Evolutionary conservation across 208 protist genomes (phyloP).

Genomic region (Acanthamoeba pearcei): DNA sequence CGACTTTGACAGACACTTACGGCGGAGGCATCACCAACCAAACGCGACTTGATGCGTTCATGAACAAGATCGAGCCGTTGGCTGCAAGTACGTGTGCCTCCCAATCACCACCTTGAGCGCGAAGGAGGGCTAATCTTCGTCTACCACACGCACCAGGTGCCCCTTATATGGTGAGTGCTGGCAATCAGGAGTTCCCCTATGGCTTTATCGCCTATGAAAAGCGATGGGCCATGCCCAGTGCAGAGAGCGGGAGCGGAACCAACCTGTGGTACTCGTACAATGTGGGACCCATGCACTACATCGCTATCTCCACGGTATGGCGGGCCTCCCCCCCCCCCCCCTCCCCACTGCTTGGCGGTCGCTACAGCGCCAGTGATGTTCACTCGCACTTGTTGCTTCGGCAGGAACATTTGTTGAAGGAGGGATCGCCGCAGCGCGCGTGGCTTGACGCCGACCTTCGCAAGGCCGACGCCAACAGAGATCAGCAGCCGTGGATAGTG

Average conservation of each 20-base stretch:
- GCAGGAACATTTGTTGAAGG: slow-evolving; percentile 27
- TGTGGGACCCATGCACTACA: slow-evolving; percentile 76
- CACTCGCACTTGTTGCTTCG: neutral
- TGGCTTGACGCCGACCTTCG: slow-evolving; percentile 75
- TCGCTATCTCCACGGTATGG: slow-evolving; percentile 74
- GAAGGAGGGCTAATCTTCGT: neutral
- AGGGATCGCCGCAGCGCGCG: neutral
- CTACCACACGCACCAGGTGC: neutral
- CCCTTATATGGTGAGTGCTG: slow-evolving; percentile 78
- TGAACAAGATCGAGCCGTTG: slow-evolving; percentile 78
- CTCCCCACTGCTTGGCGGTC: too few relatives aligned
- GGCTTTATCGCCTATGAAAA: slow-evolving; percentile 69
- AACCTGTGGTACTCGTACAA: slow-evolving; percentile 79
- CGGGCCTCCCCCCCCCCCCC: neutral
- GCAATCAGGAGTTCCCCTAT: slow-evolving; percentile 77
- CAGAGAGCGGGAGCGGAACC: slow-evolving; percentile 51
- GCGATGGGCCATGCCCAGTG: slow-evolving; percentile 60
- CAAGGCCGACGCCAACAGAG: slow-evolving; percentile 74
- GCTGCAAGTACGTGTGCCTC: slow-evolving; percentile 66
- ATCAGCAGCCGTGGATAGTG: slow-evolving; percentile 74
- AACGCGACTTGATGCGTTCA: slow-evolving; percentile 74
- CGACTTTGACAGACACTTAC: slow-evolving; percentile 60
- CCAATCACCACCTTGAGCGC: neutral
- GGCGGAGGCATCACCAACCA: slow-evolving; percentile 64
- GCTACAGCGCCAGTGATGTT: too few relatives aligned